Conservation (phyloP, 2,329 filamentous ascomycete genomes). For the Didymosphaeria variabile region DNA sequence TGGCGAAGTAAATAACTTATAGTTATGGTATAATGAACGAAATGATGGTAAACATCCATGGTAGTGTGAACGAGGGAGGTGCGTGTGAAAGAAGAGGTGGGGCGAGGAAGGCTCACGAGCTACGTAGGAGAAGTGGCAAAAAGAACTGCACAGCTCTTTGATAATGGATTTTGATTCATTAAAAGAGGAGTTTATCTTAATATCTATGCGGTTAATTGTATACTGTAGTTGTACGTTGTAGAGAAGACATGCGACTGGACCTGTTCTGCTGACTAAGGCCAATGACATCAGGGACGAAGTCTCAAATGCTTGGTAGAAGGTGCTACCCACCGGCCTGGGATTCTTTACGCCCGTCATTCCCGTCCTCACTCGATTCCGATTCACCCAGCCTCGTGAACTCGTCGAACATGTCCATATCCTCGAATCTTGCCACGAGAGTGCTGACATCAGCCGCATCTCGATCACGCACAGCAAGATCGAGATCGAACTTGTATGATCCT, state of each 20-base stretch:
- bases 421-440: not conserved
- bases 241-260: not conserved
- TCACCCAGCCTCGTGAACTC: slow-evolving; percentile 4
- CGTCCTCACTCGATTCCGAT: slow-evolving; percentile 11
- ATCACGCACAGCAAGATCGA: slow-evolving; percentile 8
- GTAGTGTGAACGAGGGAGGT: no score
- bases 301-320: not conserved
- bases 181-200: no score
- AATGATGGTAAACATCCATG: no score
- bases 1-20: no score
- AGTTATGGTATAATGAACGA: no score
- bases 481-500: slow-evolving; percentile 3
- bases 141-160: no score
- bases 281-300: not conserved
- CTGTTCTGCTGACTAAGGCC: not conserved
- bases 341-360: not conserved
- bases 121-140: no score
- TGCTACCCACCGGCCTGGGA: not conserved
- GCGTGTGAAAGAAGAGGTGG: no score
- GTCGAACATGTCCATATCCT: slow-evolving; percentile 9
- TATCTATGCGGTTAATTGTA: not conserved
- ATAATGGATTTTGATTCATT: no score
- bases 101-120: no score
- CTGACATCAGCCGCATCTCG: slow-evolving; percentile 5
- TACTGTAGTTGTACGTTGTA: not conserved